A percentile compares a stretch with the other conserved stretches of the same genome.
Conservation (phyloP, 2,329 filamentous ascomycete genomes). For the Cytospora paraplurivora region DNA sequence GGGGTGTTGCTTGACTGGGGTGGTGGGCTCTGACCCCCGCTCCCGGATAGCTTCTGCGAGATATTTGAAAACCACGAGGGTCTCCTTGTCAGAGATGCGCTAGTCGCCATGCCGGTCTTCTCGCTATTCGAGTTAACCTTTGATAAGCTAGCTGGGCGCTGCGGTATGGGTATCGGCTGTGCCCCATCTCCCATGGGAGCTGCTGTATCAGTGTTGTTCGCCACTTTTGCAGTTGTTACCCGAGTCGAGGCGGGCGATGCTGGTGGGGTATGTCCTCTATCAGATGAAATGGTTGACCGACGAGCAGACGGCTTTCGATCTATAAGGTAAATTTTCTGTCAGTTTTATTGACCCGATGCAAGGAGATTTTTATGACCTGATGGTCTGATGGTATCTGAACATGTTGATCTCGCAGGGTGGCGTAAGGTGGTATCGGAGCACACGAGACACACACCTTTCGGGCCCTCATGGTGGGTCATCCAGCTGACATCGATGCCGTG, state of each 20-base stretch:
- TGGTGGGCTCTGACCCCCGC: conserved; percentile 34
- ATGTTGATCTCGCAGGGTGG: neutral
- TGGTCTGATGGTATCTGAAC: neutral
- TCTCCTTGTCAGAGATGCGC: conserved; percentile 53
- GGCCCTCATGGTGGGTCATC: conserved; percentile 74
- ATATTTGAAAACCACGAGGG: conserved; percentile 93
- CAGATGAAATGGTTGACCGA: conserved; percentile 32
- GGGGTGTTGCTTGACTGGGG: conserved; percentile 38
- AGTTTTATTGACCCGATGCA: conserved; percentile 4
- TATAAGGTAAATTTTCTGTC: conserved; percentile 24
- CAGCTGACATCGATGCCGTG: conserved; percentile 86
- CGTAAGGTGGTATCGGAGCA: neutral
- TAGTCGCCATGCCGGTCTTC: conserved; percentile 38
- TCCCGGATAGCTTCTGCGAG: conserved; percentile 84
- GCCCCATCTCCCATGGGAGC: conserved; percentile 24
- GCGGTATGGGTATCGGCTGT: conserved; percentile 36
- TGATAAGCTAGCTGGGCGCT: conserved; percentile 36
- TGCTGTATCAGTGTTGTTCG: conserved; percentile 17
- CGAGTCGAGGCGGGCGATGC: conserved; percentile 26
- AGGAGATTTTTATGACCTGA: neutral
- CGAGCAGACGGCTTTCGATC: conserved; percentile 25
- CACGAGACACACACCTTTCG: conserved; percentile 67
- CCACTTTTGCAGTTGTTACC: conserved; percentile 26
- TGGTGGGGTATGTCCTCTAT: conserved; percentile 29
- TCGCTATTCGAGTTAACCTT: conserved; percentile 38